phyloP scores from a whole-genome alignment of 2,329 filamentous ascomycete genomes.

The Epichloe festucae region DNA sequence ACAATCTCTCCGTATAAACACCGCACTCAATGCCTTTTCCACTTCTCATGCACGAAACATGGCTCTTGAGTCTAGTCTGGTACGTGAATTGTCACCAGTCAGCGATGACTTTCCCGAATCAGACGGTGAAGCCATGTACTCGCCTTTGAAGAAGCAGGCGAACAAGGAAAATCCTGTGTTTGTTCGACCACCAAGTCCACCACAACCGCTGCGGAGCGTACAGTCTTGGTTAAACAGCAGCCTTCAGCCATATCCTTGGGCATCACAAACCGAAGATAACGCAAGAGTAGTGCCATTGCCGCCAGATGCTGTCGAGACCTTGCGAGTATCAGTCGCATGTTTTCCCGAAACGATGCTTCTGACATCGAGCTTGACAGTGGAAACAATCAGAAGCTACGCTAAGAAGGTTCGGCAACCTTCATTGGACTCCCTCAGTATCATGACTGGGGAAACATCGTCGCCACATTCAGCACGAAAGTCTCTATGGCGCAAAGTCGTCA shows the following conservation, averaged over 20 bases:
- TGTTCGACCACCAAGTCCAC: slow-evolving; percentile 20
- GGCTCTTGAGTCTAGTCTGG: neutral
- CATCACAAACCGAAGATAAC: slow-evolving; percentile 21
- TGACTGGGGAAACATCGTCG: slow-evolving; percentile 9
- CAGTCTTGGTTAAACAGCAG: slow-evolving; percentile 24
- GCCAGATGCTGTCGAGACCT: slow-evolving; percentile 38
- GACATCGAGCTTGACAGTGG: slow-evolving; percentile 40
- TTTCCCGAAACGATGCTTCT: slow-evolving; percentile 48
- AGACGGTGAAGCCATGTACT: slow-evolving; percentile 7
- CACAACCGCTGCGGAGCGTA: slow-evolving; percentile 22
- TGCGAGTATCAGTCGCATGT: slow-evolving; percentile 39
- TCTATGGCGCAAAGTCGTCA: slow-evolving; percentile 24
- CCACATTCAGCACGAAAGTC: slow-evolving; percentile 14
- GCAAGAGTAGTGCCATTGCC: slow-evolving; percentile 34
- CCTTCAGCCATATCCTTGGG: slow-evolving; percentile 16
- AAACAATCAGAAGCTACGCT: slow-evolving; percentile 44
- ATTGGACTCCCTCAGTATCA: slow-evolving; percentile 12
- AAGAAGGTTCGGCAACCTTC: slow-evolving; percentile 35
- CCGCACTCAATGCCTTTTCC: neutral
- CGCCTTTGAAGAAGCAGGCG: slow-evolving; percentile 4
- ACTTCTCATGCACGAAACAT: neutral
- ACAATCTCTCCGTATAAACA: neutral
- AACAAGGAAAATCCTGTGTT: slow-evolving; percentile 13
- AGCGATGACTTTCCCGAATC: slow-evolving; percentile 3
- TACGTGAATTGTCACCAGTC: slow-evolving; percentile 4